Conservation (phyloP, 139 green algal species). For the Picochlorum sp. region DNA sequence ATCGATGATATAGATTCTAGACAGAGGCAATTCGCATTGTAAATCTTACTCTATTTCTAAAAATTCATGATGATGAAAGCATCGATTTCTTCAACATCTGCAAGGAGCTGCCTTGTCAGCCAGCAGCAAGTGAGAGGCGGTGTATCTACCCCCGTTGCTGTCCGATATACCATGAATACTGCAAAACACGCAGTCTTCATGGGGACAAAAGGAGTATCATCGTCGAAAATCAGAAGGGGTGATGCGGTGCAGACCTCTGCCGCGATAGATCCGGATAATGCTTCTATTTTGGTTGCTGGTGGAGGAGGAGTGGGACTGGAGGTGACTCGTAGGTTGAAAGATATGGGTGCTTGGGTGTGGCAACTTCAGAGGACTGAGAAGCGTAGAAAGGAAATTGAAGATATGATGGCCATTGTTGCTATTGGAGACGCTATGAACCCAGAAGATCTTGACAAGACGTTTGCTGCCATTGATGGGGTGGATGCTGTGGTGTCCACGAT, state of each 20-base stretch:
- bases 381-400: constrained; percentile 76
- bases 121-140: too few relatives aligned
- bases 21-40: too few relatives aligned
- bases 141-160: too few relatives aligned
- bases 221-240: too few relatives aligned
- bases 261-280: constrained; percentile 77
- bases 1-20: too few relatives aligned
- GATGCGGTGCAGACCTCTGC: not conserved
- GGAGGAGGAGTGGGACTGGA: constrained; percentile 80
- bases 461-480: constrained; percentile 70
- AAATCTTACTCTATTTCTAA: too few relatives aligned
- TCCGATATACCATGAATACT: too few relatives aligned
- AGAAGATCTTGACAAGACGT: constrained; percentile 62
- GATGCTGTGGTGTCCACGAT: constrained; percentile 89
- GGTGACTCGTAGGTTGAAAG: constrained; percentile 75
- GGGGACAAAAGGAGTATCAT: too few relatives aligned
- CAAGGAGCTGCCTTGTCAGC: too few relatives aligned
- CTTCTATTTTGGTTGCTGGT: constrained; percentile 80
- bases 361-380: constrained; percentile 76
- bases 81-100: too few relatives aligned
- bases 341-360: constrained; percentile 93
- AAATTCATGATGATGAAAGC: too few relatives aligned
- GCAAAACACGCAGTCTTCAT: too few relatives aligned
- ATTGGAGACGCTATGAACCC: constrained; percentile 77
- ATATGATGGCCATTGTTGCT: constrained; percentile 83